Conservation (phyloP, 2,329 filamentous ascomycete species). For the Clonostachys rhizophaga region DNA sequence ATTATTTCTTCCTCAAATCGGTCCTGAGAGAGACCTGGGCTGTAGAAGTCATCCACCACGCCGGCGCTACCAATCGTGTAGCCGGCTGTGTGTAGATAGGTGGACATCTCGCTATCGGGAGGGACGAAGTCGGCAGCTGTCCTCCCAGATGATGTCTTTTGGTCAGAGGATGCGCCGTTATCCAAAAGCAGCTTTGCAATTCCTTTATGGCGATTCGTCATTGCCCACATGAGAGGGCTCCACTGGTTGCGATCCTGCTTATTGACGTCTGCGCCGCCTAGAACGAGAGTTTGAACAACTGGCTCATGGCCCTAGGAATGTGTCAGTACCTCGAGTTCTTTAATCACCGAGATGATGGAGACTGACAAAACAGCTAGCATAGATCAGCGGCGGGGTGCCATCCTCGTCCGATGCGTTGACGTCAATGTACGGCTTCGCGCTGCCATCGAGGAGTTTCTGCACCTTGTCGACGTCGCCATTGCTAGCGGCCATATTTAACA, state of each 20-base stretch:
- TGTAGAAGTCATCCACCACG: conserved; percentile 87
- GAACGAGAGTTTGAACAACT: conserved; percentile 78
- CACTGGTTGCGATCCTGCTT: conserved; percentile 94
- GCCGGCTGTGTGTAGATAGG: conserved; percentile 90
- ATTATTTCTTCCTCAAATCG: conserved; percentile 96
- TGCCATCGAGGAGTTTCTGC: conserved; percentile 67
- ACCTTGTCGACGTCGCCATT: conserved; percentile 89
- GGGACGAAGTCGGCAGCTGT: conserved; percentile 95
- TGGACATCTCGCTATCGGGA: conserved; percentile 93
- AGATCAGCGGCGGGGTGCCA: conserved; percentile 93
- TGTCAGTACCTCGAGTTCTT: conserved; percentile 3
- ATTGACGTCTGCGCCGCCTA: conserved; percentile 84
- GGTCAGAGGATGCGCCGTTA: conserved; percentile 89
- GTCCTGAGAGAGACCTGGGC: conserved; percentile 85
- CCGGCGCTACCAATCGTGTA: conserved; percentile 83
- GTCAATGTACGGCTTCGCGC: conserved; percentile 72
- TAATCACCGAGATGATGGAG: background rate
- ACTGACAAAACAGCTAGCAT: conserved; percentile 92
- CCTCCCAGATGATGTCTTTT: conserved; percentile 88
- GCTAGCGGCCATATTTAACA: conserved; percentile 90
- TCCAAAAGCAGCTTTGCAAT: conserved; percentile 93
- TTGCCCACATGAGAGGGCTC: conserved; percentile 99
- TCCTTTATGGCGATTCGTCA: conserved; percentile 95
- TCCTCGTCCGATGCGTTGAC: conserved; percentile 88
- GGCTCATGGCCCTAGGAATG: conserved; percentile 71